These are phyloP conservation scores for Vickermania ingenoplastis DNA, from an alignment of 208 protist genomes.

Conservation along the genomic window DNA sequence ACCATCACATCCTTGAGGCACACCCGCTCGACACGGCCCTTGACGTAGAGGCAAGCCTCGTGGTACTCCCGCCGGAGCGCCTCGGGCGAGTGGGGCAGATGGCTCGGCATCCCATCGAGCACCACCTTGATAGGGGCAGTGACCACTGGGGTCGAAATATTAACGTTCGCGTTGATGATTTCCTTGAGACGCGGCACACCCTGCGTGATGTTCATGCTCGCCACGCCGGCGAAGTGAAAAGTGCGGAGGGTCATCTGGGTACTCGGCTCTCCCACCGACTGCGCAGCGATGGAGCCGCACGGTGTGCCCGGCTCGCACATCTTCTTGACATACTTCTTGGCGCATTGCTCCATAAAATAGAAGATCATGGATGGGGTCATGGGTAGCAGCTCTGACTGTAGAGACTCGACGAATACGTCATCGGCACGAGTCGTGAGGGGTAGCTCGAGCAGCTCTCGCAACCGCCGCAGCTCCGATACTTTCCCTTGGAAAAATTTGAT, in stretches of 20 bases:
- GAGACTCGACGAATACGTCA: slow-evolving; percentile 23
- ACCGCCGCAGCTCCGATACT: slow-evolving; percentile 32
- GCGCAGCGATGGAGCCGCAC: slow-evolving; percentile 97
- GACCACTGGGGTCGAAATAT: slow-evolving; percentile 98
- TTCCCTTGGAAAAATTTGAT: slow-evolving; percentile 57
- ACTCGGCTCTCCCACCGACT: slow-evolving; percentile 98
- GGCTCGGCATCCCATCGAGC: not conserved
- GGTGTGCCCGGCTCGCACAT: slow-evolving; percentile 95
- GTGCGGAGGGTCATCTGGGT: slow-evolving; percentile 99
- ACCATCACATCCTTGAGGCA: slow-evolving; percentile 84
- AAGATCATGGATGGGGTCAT: slow-evolving; percentile 63
- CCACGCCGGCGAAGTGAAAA: slow-evolving; percentile 99
- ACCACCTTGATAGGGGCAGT: slow-evolving; percentile 77
- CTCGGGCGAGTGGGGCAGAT: not conserved
- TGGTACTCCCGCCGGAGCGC: slow-evolving; percentile 3
- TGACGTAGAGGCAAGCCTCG: slow-evolving; percentile 47
- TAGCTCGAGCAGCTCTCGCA: slow-evolving; percentile 50
- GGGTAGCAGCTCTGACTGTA: slow-evolving; percentile 58
- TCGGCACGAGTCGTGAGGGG: slow-evolving; percentile 6
- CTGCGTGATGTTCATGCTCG: slow-evolving; percentile 98
- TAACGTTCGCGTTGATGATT: slow-evolving; percentile 98
- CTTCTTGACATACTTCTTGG: slow-evolving; percentile 78
- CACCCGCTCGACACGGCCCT: slow-evolving; percentile 86
- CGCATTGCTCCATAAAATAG: slow-evolving; percentile 61
- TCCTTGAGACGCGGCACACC: slow-evolving; percentile 97